Percentiles rank a stretch among this genome's conserved stretches.
Evolutionary conservation across 2,329 filamentous ascomycete genomes (phyloP).

Genomic region (Fonsecaea monophora): DNA sequence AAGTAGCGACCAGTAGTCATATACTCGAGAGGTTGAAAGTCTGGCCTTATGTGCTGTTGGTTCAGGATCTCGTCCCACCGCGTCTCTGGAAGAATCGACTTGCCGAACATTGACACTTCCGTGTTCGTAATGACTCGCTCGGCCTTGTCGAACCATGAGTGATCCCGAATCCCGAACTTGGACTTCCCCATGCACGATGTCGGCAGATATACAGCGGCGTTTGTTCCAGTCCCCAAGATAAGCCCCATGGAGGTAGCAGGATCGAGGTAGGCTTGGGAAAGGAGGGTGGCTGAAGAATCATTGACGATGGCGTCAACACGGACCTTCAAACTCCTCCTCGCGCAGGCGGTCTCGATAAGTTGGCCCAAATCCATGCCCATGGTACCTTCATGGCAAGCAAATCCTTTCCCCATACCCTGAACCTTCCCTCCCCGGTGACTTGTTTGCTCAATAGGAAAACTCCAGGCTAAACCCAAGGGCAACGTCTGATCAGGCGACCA

Average conservation of each 20-base stretch:
- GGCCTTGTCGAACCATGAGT: conserved; percentile 63
- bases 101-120: conserved; percentile 70
- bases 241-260: conserved; percentile 67
- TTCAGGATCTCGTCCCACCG: conserved; percentile 69
- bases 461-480: conserved; percentile 69
- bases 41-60: conserved; percentile 61
- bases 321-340: conserved; percentile 61
- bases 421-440: conserved; percentile 64
- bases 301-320: conserved; percentile 69
- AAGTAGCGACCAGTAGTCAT: conserved; percentile 69
- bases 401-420: conserved; percentile 70
- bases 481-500: conserved; percentile 47
- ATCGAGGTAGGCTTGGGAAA: conserved; percentile 68
- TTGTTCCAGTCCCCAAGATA: conserved; percentile 70
- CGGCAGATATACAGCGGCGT: conserved; percentile 68
- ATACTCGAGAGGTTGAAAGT: conserved; percentile 71
- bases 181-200: conserved; percentile 59
- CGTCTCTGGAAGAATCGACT: conserved; percentile 62
- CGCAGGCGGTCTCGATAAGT: conserved; percentile 66
- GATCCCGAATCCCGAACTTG: conserved; percentile 64
- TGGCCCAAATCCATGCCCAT: conserved; percentile 66
- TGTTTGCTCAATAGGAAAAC: conserved; percentile 70
- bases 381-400: conserved; percentile 64
- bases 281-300: conserved; percentile 66
- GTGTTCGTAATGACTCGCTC: conserved; percentile 69